These are phyloP conservation scores for Elymus sibiricus DNA, from an alignment of 176 grass and related monocot genomes.

Conservation along the genomic window DNA sequence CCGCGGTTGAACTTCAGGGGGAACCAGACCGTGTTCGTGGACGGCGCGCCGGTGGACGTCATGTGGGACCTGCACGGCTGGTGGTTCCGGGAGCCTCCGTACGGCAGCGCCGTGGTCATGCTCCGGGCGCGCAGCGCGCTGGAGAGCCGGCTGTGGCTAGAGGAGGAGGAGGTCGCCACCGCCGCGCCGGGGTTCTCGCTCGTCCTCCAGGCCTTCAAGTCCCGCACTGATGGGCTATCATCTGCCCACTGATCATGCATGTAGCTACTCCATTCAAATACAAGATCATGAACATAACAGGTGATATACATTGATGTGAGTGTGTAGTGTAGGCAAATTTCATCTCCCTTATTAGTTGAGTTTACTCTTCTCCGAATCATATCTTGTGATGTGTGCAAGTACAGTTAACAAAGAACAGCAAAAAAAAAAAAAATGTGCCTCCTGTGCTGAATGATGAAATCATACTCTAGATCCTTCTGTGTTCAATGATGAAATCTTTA, in stretches of 20 bases:
- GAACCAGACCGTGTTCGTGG: slow-evolving; percentile 94
- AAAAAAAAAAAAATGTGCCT: not conserved
- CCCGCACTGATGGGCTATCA: slow-evolving; percentile 28
- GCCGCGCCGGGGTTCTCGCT: slow-evolving; percentile 62
- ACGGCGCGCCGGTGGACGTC: slow-evolving; percentile 81
- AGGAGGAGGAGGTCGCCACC: slow-evolving; percentile 51
- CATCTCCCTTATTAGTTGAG: not conserved
- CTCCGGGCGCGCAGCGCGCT: slow-evolving; percentile 70
- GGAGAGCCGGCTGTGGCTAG: slow-evolving; percentile 91
- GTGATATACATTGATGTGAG: not conserved
- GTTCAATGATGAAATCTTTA: not conserved
- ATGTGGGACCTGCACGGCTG: slow-evolving; percentile 91
- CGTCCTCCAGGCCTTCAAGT: slow-evolving; percentile 61
- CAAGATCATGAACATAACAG: not conserved
- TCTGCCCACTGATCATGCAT: not conserved
- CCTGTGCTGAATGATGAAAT: not conserved
- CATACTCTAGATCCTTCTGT: not conserved
- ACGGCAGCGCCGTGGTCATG: slow-evolving; percentile 67
- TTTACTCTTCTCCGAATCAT: not conserved
- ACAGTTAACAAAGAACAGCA: slow-evolving; percentile 27
- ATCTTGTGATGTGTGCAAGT: slow-evolving; percentile 2
- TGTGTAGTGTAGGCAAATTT: not conserved
- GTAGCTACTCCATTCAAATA: not conserved
- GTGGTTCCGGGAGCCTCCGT: slow-evolving; percentile 50
- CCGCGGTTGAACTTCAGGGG: slow-evolving; percentile 77